phyloP scores from a whole-genome alignment of 139 green algal species.

The Chlamydomonas applanata region DNA sequence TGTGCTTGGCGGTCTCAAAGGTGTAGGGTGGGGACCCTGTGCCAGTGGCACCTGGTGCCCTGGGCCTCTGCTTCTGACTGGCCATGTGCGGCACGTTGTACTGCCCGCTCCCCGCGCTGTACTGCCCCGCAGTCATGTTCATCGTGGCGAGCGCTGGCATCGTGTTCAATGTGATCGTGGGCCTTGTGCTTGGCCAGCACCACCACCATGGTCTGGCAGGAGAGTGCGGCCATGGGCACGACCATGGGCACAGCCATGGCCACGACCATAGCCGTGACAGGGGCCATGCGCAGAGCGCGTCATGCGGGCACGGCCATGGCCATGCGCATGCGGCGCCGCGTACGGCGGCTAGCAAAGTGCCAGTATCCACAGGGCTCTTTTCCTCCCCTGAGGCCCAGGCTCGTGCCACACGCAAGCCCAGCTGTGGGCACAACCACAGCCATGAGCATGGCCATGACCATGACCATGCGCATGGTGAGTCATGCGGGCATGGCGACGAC shows the following conservation, averaged over 20 bases:
- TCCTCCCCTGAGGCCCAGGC: no score
- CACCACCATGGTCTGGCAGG: constrained; percentile 31
- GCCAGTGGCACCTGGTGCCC: no score
- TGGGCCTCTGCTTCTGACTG: no score
- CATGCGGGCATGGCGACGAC: constrained; percentile 18
- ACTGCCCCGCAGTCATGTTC: constrained; percentile 87
- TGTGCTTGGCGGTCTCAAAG: no score
- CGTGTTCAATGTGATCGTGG: constrained; percentile 75
- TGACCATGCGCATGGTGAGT: neutral
- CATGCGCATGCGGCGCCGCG: neutral
- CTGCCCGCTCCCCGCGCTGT: no score
- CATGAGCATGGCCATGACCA: constrained; percentile 15
- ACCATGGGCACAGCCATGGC: constrained; percentile 35
- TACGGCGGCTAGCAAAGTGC: no score
- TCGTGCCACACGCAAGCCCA: no score
- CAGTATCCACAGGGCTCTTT: no score
- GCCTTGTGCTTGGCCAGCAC: constrained; percentile 61
- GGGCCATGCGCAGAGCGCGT: neutral
- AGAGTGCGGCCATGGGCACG: constrained; percentile 39
- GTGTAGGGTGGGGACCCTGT: no score
- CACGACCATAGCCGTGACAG: constrained; percentile 10
- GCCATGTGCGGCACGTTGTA: no score
- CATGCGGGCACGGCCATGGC: neutral
- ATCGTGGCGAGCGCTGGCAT: constrained; percentile 77
- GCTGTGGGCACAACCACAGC: neutral